Evolutionary conservation across 176 grass and related monocot genomes (phyloP).

Genomic region (Cenchrus americanus): DNA sequence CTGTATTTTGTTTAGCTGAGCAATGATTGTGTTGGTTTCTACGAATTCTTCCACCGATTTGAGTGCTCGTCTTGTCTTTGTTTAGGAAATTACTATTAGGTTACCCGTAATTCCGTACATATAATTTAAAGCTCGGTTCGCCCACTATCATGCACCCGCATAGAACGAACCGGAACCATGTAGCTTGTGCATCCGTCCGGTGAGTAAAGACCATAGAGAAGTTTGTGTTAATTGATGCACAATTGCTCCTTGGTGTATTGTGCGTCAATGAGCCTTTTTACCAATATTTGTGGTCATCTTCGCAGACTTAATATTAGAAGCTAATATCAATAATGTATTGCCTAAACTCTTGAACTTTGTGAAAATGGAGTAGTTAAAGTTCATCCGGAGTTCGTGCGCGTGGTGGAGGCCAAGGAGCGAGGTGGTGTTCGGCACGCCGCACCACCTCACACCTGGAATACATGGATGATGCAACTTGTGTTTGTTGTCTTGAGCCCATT

Average conservation of each 20-base stretch:
- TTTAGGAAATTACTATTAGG: background rate
- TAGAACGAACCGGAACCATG: background rate
- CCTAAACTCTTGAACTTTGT: background rate
- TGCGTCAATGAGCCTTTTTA: background rate
- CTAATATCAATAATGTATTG: background rate
- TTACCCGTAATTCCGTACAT: background rate
- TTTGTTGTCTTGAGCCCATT: too few species aligned
- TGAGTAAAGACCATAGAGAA: background rate
- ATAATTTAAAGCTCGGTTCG: background rate
- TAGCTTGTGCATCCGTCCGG: background rate
- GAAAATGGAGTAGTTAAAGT: background rate
- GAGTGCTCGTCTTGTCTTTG: background rate
- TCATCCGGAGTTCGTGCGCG: constrained; percentile 10
- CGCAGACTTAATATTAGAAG: background rate
- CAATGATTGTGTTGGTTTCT: constrained; percentile 17
- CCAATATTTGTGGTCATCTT: background rate
- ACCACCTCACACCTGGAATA: too few species aligned
- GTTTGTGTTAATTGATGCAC: background rate
- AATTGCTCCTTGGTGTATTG: background rate
- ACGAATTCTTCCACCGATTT: background rate
- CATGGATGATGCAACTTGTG: too few species aligned
- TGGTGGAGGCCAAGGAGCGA: too few species aligned
- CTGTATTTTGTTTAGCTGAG: background rate
- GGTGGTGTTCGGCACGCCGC: too few species aligned
- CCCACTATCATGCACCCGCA: background rate